Evolutionary conservation across 139 green algal species (phyloP).

Genomic region (Auxenochlorella pyrenoidosa): DNA sequence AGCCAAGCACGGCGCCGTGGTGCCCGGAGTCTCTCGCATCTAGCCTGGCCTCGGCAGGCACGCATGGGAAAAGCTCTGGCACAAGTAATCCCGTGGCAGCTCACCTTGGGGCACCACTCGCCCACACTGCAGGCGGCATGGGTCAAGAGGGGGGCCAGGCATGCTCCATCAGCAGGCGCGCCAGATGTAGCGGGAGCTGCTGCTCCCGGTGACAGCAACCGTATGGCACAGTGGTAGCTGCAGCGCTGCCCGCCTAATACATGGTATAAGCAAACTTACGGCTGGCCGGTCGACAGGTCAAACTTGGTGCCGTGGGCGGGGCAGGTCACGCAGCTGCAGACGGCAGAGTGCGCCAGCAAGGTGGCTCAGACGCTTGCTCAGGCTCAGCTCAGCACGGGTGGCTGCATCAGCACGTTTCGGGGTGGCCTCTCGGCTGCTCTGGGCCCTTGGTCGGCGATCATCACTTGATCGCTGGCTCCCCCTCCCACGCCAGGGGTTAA

Average conservation of each 20-base stretch:
- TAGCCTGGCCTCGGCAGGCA: no score
- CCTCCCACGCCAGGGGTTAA: no score
- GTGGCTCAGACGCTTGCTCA: neutral
- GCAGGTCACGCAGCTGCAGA: constrained; percentile 73
- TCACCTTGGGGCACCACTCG: constrained; percentile 1
- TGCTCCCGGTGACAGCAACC: neutral
- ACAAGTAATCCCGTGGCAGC: neutral
- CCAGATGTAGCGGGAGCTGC: neutral
- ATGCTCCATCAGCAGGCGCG: neutral
- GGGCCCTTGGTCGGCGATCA: no score
- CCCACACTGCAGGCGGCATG: neutral
- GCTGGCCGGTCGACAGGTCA: constrained; percentile 69
- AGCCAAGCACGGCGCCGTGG: no score
- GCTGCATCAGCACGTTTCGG: neutral
- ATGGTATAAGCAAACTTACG: constrained; percentile 39
- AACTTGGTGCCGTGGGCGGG: constrained; percentile 80
- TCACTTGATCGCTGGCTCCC: no score
- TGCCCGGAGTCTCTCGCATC: no score
- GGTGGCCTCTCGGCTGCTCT: no score
- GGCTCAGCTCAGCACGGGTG: neutral
- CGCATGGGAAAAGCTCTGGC: no score
- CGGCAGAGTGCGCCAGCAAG: neutral
- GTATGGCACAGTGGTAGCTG: neutral
- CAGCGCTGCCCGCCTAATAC: constrained; percentile 10
- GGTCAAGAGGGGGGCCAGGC: neutral